These are phyloP conservation scores for Trichoderma koningii DNA, from an alignment of 2,329 filamentous ascomycete species.

Conservation along the genomic window DNA sequence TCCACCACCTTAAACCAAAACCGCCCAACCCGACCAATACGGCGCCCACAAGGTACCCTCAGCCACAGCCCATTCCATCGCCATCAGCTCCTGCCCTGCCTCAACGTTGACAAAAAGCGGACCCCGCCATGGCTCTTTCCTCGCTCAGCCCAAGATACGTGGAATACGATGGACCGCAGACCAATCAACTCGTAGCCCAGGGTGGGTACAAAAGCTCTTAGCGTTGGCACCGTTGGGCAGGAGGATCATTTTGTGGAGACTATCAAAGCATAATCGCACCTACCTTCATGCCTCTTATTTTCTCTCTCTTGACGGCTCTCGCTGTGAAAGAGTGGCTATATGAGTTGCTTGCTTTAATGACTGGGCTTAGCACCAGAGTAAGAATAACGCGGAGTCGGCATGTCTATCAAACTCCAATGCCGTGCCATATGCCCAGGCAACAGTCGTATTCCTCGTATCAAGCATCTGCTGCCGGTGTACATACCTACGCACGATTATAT, in stretches of 20 bases:
- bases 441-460: conserved; percentile 10
- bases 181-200: conserved; percentile 23
- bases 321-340: background rate
- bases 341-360: background rate
- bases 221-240: background rate
- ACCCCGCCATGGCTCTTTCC: background rate
- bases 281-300: background rate
- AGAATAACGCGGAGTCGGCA: no score
- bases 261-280: conserved; percentile 13
- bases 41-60: background rate
- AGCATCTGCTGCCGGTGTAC: background rate
- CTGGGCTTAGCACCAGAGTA: background rate
- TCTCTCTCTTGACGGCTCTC: background rate
- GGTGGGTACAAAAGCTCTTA: background rate
- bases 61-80: background rate
- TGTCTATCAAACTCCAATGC: no score
- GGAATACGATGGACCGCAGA: conserved; percentile 40
- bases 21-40: conserved; percentile 16
- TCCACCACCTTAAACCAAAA: background rate
- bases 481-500: no score
- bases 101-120: conserved; percentile 3
- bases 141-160: background rate
- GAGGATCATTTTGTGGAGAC: conserved; percentile 1
- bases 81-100: background rate
- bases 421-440: background rate